These are phyloP conservation scores for Crucibulum parvulum DNA, from an alignment of 1,284 basidiomycete genomes.

Conservation along the genomic window DNA sequence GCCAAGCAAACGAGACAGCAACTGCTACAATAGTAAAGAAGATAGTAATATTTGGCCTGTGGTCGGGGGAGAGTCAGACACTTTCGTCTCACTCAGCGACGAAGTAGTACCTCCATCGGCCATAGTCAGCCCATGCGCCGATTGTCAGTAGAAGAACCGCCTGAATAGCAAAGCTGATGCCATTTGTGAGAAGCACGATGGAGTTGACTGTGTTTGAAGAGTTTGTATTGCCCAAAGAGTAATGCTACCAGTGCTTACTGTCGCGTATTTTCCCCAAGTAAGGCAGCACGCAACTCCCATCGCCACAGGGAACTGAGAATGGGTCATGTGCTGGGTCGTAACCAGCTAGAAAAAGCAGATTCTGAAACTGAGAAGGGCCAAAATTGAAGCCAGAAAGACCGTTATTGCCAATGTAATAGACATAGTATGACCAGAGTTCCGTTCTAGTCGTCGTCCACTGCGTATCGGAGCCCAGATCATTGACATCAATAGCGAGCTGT, in stretches of 20 bases:
- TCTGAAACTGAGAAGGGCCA: conserved; percentile 80
- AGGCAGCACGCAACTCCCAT: conserved; percentile 66
- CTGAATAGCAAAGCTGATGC: conserved; percentile 78
- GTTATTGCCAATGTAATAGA: conserved; percentile 78
- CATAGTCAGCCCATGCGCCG: conserved; percentile 83
- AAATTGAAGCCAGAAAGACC: conserved; percentile 80
- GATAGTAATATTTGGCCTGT: conserved; percentile 79
- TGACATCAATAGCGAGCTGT: background rate
- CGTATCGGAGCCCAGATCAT: background rate
- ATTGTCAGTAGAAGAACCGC: conserved; percentile 68
- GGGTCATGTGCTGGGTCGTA: conserved; percentile 68
- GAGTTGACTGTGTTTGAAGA: conserved; percentile 63
- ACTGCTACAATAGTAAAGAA: conserved; percentile 75
- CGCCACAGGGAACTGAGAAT: conserved; percentile 58
- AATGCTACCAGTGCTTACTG: conserved; percentile 45
- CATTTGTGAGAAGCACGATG: conserved; percentile 79
- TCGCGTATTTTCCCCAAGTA: conserved; percentile 70
- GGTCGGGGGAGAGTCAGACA: conserved; percentile 9
- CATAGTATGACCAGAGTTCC: conserved; percentile 76
- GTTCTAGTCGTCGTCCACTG: conserved; percentile 54
- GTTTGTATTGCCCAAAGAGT: background rate
- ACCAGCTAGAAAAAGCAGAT: conserved; percentile 73
- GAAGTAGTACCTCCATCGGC: conserved; percentile 65
- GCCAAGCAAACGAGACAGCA: conserved; percentile 79
- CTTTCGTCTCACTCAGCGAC: background rate